Evolutionary conservation across 139 green algal species (phyloP).

Genomic region (Microglena sp.): DNA sequence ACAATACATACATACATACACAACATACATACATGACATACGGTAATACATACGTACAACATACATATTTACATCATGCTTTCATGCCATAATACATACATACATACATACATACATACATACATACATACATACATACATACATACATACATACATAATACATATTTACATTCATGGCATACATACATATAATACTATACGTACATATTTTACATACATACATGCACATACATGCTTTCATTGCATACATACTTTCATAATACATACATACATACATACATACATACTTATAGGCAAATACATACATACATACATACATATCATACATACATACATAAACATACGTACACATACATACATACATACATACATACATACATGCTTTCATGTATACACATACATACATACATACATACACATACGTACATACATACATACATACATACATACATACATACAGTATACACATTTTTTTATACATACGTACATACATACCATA

Average conservation of each 20-base stretch:
- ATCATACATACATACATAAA: background rate
- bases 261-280: background rate
- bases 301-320: background rate
- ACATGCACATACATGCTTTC: background rate
- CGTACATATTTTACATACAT: conserved; percentile 1
- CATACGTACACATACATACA: background rate
- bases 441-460: background rate
- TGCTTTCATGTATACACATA: background rate
- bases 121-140: background rate
- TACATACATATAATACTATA: background rate
- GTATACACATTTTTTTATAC: background rate
- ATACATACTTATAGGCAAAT: background rate
- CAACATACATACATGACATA: background rate
- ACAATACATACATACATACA: background rate
- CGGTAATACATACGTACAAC: background rate
- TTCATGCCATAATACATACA: conserved; percentile 20
- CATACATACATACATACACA: background rate
- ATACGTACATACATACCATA: background rate
- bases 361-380: background rate
- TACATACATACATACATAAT: background rate
- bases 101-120: conserved; percentile 52
- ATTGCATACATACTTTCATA: background rate
- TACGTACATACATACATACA: background rate
- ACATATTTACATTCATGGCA: background rate
- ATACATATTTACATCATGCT: background rate